Evolutionary conservation across 225 moss, liverwort and hornwort species (phyloP), one percentile per base, ranked within the genome.

Genomic region (Rhytidiadelphus loreus): DNA sequence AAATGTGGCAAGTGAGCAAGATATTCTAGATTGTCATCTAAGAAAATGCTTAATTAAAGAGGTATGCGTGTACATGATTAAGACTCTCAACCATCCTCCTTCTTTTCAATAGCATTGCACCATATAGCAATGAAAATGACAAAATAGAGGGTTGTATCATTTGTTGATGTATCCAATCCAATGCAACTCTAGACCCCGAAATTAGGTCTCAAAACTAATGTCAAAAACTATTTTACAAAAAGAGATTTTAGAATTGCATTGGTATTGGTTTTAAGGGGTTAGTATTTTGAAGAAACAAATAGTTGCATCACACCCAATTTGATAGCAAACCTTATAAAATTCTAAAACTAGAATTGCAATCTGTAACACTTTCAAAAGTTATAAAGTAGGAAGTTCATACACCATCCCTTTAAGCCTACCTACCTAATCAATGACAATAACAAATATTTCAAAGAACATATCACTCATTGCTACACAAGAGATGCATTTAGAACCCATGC

Each of bases 401-500:
- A 73, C 46, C 24, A 73, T 32, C 2, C 4, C 19, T 73, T 6
- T 17, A 7, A 19, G 11, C 33, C 19, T 33, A 4, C 35, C 2
- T 22, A 35, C 5, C 2, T 76, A 8, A 35, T 14, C 35, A 76
- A 33, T 33, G 8, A 52, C 21, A 52, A 75, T 22, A 13, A 22
- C 13, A 33, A 1, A 75, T 75, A 52, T 22, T 52, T 22, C 52
- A 76, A 76, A 12, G 3, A 52, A 33, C 14, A 22, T 33, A 5
- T 35, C 13, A 8, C 13, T 13, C 33, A 21, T 33, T 52, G 3
- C 5, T 75, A 33, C 2, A 75, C 8, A 13, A 1, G 2, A 0
- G 2, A 33, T 0, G 1, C 13, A 52, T 50, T 75, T 20, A 12
- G 7, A 20, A 50, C 8, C 8, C 0, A 0, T 0, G 0, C 2